phyloP scores from a whole-genome alignment of 2,329 filamentous ascomycete genomes.

The Didymella exigua region DNA sequence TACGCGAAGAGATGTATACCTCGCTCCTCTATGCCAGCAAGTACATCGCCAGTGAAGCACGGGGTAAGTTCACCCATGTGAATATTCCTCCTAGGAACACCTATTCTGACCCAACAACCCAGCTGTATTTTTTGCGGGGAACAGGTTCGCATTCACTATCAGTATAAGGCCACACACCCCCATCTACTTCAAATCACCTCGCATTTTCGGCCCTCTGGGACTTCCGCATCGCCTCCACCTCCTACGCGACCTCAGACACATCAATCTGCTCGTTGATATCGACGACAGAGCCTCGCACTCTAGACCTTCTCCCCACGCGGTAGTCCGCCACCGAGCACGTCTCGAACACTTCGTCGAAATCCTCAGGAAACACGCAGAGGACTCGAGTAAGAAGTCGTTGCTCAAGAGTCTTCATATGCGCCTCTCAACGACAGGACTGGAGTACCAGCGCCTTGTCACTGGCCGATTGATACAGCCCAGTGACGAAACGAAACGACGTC shows the following conservation, averaged over 20 bases:
- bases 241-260: background rate
- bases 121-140: background rate
- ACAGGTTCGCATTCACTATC: background rate
- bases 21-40: no score
- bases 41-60: no score
- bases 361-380: background rate
- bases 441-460: no score
- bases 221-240: background rate
- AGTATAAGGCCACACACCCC: no score
- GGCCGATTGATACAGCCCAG: no score
- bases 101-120: no score
- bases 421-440: background rate
- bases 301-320: no score
- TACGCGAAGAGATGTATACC: no score
- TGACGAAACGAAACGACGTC: no score
- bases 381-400: background rate
- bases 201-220: background rate
- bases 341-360: background rate
- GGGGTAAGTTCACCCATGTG: no score
- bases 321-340: background rate
- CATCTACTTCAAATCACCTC: background rate
- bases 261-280: background rate
- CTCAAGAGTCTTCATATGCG: background rate
- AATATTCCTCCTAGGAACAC: no score
- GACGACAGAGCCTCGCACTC: background rate